Conservation (phyloP, 306 rosid genomes). For the Quercus agrifolia region DNA sequence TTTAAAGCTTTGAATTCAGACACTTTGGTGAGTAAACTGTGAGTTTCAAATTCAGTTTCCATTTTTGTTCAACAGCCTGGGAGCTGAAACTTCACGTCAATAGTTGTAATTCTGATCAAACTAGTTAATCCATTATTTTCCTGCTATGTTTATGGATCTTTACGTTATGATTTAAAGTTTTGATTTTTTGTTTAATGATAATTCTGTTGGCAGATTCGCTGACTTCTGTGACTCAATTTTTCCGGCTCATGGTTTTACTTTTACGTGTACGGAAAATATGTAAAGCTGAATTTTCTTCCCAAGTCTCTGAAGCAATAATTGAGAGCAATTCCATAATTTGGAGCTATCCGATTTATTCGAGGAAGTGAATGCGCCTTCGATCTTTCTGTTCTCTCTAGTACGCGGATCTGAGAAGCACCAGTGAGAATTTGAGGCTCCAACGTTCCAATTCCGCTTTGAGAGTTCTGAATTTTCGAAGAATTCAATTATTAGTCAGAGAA, state of each 20-base stretch:
- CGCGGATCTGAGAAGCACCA: conserved; percentile 42
- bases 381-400: conserved; percentile 25
- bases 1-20: conserved; percentile 17
- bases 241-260: not conserved
- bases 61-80: not conserved
- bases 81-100: conserved; percentile 10
- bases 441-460: not conserved
- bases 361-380: conserved; percentile 50
- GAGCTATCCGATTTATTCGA: not conserved
- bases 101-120: not conserved
- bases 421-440: conserved; percentile 12
- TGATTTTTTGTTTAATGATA: not conserved
- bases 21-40: not conserved
- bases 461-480: not conserved
- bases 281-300: not conserved
- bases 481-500: not conserved
- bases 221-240: conserved; percentile 13
- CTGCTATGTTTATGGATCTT: conserved; percentile 1
- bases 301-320: not conserved
- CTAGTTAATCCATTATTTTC: not conserved
- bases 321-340: too few relatives aligned
- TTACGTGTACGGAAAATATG: not conserved
- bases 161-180: not conserved
- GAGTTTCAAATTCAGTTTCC: conserved; percentile 13
- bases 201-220: conserved; percentile 38